Base-by-base conservation (phyloP, 1,284 basidiomycete genomes). In the Marasmius tenuissimus region DNA sequence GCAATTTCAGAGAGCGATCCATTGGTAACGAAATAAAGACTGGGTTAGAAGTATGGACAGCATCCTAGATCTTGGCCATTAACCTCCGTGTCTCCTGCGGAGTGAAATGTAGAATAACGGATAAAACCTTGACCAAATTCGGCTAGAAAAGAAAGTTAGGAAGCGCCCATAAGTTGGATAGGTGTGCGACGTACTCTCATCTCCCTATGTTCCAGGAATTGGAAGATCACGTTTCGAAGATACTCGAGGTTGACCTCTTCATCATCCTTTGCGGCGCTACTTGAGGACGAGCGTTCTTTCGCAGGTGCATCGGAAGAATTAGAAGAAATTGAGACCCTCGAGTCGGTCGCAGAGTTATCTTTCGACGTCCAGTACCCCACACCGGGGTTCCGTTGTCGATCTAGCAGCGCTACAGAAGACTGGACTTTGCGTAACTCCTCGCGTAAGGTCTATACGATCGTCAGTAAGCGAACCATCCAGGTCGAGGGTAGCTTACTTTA, bases 171-270 rank as follows among this genome's bases (percentile, higher is more conserved):
- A 42, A 47, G 40, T 51, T 57, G 35, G 22, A 10, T 33, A 34
- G 8, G 27, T 54, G 12, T 33, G 50, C 18, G 35, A 64, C 76
- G 62, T 64, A 76, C 73, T 68, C 73, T 71, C 93, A 94, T 94
- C 72, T 94, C 91, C 70, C 92, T 92, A 75, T 94, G 88, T 72
- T 95, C 93, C 57, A 95, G 76, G 78, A 98, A 98, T 73, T 97
- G 96, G 49, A 98, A 72, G 58, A 97, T 93, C 38, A 97, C 92
- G 74, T 97, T 98, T 63, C 96, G 83, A 40, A 98, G 77, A 75
- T 98, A 98, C 76, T 98, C 96, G n/a, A 96, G 80, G 71, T 96
- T 98, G 62, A 98, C 84, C 64, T 96, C 94, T 69, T 96, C 94
- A 33, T 94, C 92, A n/a, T 84, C 82, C 53, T 78, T 77, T 40